A percentile compares a stretch with the other conserved stretches of the same genome.
These are phyloP conservation scores for Ananas comosus DNA, from an alignment of 176 grass and related monocot species.

Conservation along the genomic window DNA sequence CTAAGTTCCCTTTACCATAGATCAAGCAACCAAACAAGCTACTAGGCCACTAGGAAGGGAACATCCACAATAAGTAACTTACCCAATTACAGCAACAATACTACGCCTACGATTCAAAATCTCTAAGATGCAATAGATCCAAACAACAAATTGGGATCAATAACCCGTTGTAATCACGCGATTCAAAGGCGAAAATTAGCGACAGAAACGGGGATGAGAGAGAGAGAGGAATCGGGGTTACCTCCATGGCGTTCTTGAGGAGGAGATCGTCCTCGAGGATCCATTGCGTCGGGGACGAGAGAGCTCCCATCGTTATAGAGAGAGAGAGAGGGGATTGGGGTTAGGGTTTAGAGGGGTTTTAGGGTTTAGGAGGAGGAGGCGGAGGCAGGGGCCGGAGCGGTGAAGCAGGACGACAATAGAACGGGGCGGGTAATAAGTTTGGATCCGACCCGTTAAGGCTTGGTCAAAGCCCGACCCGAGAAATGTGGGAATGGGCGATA, in stretches of 20 bases:
- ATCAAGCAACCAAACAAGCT: too few species aligned
- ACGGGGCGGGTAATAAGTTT: background rate
- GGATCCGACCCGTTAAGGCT: background rate
- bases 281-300: conserved; percentile 6
- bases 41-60: too few species aligned
- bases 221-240: background rate
- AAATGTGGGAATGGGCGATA: too few species aligned
- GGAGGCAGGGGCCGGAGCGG: background rate
- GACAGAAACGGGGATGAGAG: background rate
- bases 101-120: background rate
- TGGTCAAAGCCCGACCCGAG: background rate
- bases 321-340: background rate
- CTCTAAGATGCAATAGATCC: background rate
- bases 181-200: background rate
- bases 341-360: background rate
- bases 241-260: conserved; percentile 23
- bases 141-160: background rate
- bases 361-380: background rate
- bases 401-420: background rate
- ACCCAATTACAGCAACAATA: too few species aligned
- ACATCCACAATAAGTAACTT: too few species aligned
- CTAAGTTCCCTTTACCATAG: too few species aligned
- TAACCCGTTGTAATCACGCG: background rate
- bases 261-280: conserved; percentile 16
- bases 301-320: conserved; percentile 8